Evolutionary conservation across 179 eudicot genomes (phyloP).

Genomic region (Spinacia oleracea): DNA sequence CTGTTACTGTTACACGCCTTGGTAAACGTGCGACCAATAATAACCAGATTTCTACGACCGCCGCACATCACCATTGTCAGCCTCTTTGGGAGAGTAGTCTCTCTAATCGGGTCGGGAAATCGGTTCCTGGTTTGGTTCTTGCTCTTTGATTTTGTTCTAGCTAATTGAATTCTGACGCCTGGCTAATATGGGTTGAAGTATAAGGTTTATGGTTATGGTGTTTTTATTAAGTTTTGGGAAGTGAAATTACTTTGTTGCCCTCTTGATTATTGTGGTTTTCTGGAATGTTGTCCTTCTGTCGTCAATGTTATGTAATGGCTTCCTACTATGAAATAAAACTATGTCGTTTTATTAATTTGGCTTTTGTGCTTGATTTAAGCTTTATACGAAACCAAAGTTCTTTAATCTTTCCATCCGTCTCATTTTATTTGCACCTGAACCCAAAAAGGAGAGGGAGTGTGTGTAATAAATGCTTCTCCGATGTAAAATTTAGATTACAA

Average conservation of each 20-base stretch:
- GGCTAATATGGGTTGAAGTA: slow-evolving; percentile 13
- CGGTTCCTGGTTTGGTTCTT: slow-evolving; percentile 83
- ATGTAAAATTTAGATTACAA: too few species aligned
- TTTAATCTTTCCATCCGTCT: too few species aligned
- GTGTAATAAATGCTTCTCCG: too few species aligned
- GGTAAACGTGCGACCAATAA: slow-evolving; percentile 14
- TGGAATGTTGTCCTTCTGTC: not conserved
- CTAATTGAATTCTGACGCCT: not conserved
- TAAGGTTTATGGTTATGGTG: not conserved
- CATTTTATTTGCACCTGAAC: too few species aligned
- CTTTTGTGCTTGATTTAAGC: not conserved
- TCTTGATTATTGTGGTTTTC: not conserved
- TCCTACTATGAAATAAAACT: not conserved
- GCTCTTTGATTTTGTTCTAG: slow-evolving; percentile 43
- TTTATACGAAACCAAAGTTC: too few species aligned
- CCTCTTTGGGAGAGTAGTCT: slow-evolving; percentile 75
- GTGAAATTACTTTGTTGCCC: not conserved
- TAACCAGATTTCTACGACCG: not conserved
- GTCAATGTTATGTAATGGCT: not conserved
- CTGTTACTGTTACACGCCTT: slow-evolving; percentile 74
- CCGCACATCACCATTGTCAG: slow-evolving; percentile 39
- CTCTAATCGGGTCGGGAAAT: slow-evolving; percentile 59
- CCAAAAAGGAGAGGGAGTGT: too few species aligned
- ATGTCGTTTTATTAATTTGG: slow-evolving; percentile 7
- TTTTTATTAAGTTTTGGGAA: not conserved